These are phyloP conservation scores for Datura wrightii DNA, from an alignment of 257 asterid species.

Conservation along the genomic window DNA sequence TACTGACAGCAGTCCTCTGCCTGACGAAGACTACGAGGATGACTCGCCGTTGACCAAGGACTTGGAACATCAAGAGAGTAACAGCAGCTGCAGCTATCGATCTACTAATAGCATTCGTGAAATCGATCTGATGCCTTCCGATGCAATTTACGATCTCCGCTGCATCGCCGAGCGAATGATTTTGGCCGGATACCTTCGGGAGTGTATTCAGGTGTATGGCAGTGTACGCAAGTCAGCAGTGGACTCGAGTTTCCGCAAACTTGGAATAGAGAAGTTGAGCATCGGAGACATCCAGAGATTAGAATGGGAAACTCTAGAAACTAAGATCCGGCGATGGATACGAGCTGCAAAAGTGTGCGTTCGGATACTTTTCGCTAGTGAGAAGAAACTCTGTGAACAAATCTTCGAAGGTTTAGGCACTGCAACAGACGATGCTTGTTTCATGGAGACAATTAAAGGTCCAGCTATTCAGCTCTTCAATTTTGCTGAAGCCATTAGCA, in stretches of 20 bases:
- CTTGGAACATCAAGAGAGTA: slow-evolving; percentile 72
- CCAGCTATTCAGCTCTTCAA: slow-evolving; percentile 81
- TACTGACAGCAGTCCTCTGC: slow-evolving; percentile 43
- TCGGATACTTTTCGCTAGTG: slow-evolving; percentile 78
- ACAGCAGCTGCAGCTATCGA: slow-evolving; percentile 57
- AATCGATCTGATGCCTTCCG: slow-evolving; percentile 70
- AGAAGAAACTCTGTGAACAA: slow-evolving; percentile 73
- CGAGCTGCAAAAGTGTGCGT: slow-evolving; percentile 74
- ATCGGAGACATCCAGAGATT: slow-evolving; percentile 88
- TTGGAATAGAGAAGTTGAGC: slow-evolving; percentile 72
- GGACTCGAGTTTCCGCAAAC: slow-evolving; percentile 60
- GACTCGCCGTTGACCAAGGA: slow-evolving; percentile 48
- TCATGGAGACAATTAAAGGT: slow-evolving; percentile 83
- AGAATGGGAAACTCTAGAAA: slow-evolving; percentile 83
- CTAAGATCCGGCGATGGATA: slow-evolving; percentile 86
- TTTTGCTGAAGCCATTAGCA: slow-evolving; percentile 90
- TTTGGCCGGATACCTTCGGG: slow-evolving; percentile 64
- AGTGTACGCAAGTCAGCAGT: slow-evolving; percentile 72
- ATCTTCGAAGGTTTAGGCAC: slow-evolving; percentile 71
- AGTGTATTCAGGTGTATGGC: slow-evolving; percentile 90
- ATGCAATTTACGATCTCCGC: slow-evolving; percentile 78
- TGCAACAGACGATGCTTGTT: slow-evolving; percentile 66
- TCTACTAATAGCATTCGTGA: slow-evolving; percentile 69
- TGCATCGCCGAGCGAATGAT: slow-evolving; percentile 87
- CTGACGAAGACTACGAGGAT: slow-evolving; percentile 41